Evolutionary conservation across 805 yeast species (phyloP), one percentile per base, ranked within the genome.

Genomic region (Maudiozyma pseudohumilis): DNA sequence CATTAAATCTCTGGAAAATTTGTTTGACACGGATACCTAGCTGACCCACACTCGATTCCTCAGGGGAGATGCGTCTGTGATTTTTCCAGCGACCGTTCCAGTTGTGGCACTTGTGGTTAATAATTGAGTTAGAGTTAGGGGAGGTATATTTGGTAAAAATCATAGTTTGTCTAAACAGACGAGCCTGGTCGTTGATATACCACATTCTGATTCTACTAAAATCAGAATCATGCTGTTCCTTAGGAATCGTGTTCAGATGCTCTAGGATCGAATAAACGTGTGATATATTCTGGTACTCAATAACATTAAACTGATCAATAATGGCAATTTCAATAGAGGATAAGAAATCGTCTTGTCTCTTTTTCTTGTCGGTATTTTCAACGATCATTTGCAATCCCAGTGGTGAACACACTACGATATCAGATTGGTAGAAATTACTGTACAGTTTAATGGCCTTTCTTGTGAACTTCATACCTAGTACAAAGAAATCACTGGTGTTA

Each of bases 271-370:
- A 70, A 12, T 78, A 77, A 7, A 92, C 70, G 61, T 89, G 95
- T 26, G 81, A 81, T 88, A 96, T 82, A 53, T 88, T 86, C 61
- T 92, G 98, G 82, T 81, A 82, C 53, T 84, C 82, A 45, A 88
- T 68, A 22, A 86, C 83, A 52, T 87, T 87, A 10, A 92, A 75
- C 50, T 83, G 84, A 59, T 92, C 98, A 28, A 86, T 61, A 15
- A 88, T 63, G 35, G 80, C 59, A 3, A 92, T 59, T 58, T 92
- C 98, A 46, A 92, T 84, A 2, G 96, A 87, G 24, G 94, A 79
- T 41, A 92, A 61, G 52, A 87, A 92, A 57, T 88, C 96, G 39
- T 70, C 73, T 47, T 80, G 86, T 40, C 79, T 66, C 52, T 77
- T 74, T 42, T 54, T 64, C 39, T 66, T 67, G 36, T 70, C 71